These are phyloP conservation scores for Stereum hirsutum DNA, from an alignment of 1,284 basidiomycete genomes.

Conservation along the genomic window DNA sequence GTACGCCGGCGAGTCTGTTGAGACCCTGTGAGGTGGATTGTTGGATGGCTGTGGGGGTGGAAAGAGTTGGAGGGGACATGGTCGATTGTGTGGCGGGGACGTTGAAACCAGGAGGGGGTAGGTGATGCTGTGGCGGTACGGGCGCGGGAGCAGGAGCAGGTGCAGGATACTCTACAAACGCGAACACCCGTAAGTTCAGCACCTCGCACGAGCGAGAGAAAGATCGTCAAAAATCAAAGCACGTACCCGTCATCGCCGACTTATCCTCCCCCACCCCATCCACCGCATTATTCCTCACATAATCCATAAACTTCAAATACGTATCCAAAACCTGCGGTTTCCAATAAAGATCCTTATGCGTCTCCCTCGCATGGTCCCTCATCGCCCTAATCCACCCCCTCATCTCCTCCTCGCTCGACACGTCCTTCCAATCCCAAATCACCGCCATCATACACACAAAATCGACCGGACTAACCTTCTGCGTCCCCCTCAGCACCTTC, in stretches of 20 bases:
- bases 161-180: not conserved
- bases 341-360: conserved; percentile 10
- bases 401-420: conserved; percentile 27
- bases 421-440: conserved; percentile 32
- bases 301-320: not conserved
- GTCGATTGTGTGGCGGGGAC: no score
- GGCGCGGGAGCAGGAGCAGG: not conserved
- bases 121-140: no score
- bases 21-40: no score
- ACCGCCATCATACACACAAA: conserved; percentile 45
- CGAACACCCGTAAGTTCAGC: not conserved
- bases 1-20: no score
- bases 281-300: not conserved
- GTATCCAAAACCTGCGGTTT: conserved; percentile 2
- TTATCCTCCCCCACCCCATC: not conserved
- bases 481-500: conserved; percentile 24
- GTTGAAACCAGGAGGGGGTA: no score
- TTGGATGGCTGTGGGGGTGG: no score
- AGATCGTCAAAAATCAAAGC: not conserved
- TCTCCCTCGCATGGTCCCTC: conserved; percentile 36
- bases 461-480: conserved; percentile 54
- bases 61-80: no score
- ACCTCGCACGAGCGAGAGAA: not conserved
- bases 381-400: conserved; percentile 35
- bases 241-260: not conserved